These are phyloP conservation scores for Nannochloris sp. DNA, from an alignment of 139 green algal species.

Conservation along the genomic window DNA sequence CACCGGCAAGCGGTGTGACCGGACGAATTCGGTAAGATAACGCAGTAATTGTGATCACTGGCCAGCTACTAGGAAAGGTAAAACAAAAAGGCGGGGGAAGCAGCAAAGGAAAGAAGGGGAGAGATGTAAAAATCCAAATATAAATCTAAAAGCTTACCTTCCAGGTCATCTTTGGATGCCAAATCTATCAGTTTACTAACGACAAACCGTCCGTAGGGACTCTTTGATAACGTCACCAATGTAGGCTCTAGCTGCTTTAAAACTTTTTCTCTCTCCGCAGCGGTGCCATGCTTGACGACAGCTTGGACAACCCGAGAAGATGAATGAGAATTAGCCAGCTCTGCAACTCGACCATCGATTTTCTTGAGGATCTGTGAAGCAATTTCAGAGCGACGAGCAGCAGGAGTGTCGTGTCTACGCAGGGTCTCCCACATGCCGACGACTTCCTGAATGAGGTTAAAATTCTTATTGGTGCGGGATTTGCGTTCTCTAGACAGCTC, in stretches of 20 bases:
- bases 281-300: conserved; percentile 62
- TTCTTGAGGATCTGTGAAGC: conserved; percentile 46
- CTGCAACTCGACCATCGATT: conserved; percentile 47
- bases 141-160: conserved; percentile 30
- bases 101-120: too few relatives aligned
- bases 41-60: conserved; percentile 55
- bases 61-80: conserved; percentile 4
- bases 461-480: conserved; percentile 21
- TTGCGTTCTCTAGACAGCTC: conserved; percentile 16
- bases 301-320: conserved; percentile 79
- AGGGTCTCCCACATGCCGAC: conserved; percentile 58
- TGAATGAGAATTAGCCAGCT: conserved; percentile 66
- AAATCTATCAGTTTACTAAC: conserved; percentile 67
- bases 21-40: conserved; percentile 51
- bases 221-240: conserved; percentile 66
- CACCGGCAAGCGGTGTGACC: background rate
- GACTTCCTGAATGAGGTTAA: conserved; percentile 21
- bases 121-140: background rate
- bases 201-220: conserved; percentile 76
- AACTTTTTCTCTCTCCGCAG: conserved; percentile 40
- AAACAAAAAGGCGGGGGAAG: too few relatives aligned
- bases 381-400: conserved; percentile 41
- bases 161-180: conserved; percentile 52
- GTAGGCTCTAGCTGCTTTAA: conserved; percentile 54
- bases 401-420: conserved; percentile 34